A percentile compares a stretch with the other conserved stretches of the same genome.
phyloP scores from a whole-genome alignment of 1,139 yeast genomes.

The Blastobotrys buckinghamii region DNA sequence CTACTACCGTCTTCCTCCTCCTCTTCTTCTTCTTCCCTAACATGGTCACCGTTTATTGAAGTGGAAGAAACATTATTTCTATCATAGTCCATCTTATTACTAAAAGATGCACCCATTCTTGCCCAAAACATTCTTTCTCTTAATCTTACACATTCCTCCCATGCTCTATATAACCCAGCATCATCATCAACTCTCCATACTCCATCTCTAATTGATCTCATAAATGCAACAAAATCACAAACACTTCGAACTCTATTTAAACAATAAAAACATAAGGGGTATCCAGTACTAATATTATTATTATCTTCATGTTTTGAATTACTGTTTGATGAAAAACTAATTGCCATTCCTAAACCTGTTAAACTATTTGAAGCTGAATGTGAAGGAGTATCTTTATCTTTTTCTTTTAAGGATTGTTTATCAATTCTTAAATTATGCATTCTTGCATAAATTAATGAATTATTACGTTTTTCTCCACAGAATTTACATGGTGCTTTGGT shows the following conservation, averaged over 20 bases:
- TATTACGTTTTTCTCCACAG: slow-evolving; percentile 72
- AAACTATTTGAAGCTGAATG: slow-evolving; percentile 10
- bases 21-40: too few species aligned
- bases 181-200: slow-evolving; percentile 45
- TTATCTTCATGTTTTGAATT: not conserved
- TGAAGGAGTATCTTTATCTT: not conserved
- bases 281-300: slow-evolving; percentile 28
- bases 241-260: slow-evolving; percentile 69
- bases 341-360: slow-evolving; percentile 8
- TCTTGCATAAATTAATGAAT: slow-evolving; percentile 69
- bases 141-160: slow-evolving; percentile 53
- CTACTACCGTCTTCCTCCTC: not conserved
- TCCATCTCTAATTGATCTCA: slow-evolving; percentile 56
- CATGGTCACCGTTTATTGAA: not conserved
- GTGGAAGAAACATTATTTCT: too few species aligned
- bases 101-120: slow-evolving; percentile 52
- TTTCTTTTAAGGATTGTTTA: slow-evolving; percentile 6
- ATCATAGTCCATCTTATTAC: not conserved
- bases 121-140: slow-evolving; percentile 73
- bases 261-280: slow-evolving; percentile 84
- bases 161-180: slow-evolving; percentile 50
- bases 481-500: slow-evolving; percentile 67
- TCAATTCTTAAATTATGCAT: slow-evolving; percentile 55
- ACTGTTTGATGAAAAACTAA: slow-evolving; percentile 6
- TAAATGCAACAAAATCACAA: slow-evolving; percentile 70